phyloP scores from a whole-genome alignment of 208 protist species.

The Acanthamoeba quina region DNA sequence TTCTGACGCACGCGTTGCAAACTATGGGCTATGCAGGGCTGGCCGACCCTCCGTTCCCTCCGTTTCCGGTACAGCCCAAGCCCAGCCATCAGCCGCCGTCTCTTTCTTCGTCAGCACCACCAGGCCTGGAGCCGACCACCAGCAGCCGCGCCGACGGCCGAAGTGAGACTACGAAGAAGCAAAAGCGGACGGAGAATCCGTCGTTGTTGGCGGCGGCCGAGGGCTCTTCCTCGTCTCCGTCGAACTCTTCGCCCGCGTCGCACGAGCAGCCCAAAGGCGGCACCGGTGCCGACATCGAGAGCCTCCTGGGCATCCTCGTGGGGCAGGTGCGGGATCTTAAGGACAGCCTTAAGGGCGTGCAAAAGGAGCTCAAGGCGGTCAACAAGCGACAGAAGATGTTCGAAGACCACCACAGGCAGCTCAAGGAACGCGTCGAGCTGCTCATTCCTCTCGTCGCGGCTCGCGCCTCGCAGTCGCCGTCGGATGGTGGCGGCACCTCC shows the following conservation, averaged over 20 bases:
- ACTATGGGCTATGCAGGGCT: not conserved
- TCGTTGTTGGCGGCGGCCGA: not conserved
- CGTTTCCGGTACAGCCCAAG: not conserved
- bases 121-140: not conserved
- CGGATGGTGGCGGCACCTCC: not conserved
- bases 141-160: not conserved
- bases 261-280: not conserved
- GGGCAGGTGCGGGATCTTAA: slow-evolving; percentile 24
- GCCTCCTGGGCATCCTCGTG: slow-evolving; percentile 34
- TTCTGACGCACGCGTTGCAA: no score
- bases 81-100: not conserved
- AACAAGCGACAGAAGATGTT: slow-evolving; percentile 47
- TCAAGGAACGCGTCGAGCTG: not conserved
- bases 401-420: slow-evolving; percentile 32
- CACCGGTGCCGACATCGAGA: not conserved
- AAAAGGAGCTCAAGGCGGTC: slow-evolving; percentile 25
- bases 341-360: slow-evolving; percentile 6
- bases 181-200: not conserved
- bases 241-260: not conserved
- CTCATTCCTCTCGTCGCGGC: not conserved
- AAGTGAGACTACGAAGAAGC: not conserved
- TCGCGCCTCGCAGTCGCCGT: not conserved
- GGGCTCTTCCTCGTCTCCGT: not conserved
- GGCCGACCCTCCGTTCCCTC: not conserved
- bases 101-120: not conserved